Evolutionary conservation across 2,329 filamentous ascomycete genomes (phyloP).

Genomic region (Plenodomus tracheiphilus): DNA sequence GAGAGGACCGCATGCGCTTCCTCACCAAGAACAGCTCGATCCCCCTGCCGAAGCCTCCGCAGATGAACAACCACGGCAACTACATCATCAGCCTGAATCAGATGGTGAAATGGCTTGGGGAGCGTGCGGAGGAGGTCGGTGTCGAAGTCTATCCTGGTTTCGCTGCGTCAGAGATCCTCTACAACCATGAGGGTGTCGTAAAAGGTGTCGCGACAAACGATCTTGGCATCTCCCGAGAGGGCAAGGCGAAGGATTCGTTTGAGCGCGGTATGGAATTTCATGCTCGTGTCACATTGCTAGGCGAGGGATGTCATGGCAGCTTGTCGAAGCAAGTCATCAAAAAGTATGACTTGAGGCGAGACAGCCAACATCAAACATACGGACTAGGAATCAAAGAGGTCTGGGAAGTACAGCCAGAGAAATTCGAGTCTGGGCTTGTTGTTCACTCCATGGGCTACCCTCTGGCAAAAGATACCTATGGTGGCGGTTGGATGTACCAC

Average conservation of each 20-base stretch:
- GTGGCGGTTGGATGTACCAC: conserved; percentile 99
- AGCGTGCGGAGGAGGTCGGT: conserved; percentile 92
- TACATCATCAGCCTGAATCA: conserved; percentile 97
- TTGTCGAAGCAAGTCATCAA: conserved; percentile 93
- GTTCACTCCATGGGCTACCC: conserved; percentile 94
- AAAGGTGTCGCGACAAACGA: conserved; percentile 96
- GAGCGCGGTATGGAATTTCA: conserved; percentile 99
- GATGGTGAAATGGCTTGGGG: conserved; percentile 92
- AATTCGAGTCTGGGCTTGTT: conserved; percentile 84
- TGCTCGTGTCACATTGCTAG: conserved; percentile 86
- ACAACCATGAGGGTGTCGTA: conserved; percentile 82
- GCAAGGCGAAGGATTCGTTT: conserved; percentile 85
- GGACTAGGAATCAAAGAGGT: conserved; percentile 94
- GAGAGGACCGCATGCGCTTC: conserved; percentile 87
- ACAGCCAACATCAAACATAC: conserved; percentile 94
- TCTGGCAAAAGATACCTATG: conserved; percentile 84
- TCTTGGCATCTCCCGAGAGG: conserved; percentile 78
- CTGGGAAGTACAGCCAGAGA: conserved; percentile 93
- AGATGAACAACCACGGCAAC: conserved; percentile 98
- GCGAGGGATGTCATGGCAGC: conserved; percentile 93
- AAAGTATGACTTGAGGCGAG: conserved; percentile 85
- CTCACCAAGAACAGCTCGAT: conserved; percentile 79
- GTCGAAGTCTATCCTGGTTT: conserved; percentile 98
- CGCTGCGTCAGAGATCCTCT: conserved; percentile 89
- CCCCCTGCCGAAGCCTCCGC: conserved; percentile 84